phyloP scores from a whole-genome alignment of 768 basidiomycete species.

The Hebeloma cylindrosporum region DNA sequence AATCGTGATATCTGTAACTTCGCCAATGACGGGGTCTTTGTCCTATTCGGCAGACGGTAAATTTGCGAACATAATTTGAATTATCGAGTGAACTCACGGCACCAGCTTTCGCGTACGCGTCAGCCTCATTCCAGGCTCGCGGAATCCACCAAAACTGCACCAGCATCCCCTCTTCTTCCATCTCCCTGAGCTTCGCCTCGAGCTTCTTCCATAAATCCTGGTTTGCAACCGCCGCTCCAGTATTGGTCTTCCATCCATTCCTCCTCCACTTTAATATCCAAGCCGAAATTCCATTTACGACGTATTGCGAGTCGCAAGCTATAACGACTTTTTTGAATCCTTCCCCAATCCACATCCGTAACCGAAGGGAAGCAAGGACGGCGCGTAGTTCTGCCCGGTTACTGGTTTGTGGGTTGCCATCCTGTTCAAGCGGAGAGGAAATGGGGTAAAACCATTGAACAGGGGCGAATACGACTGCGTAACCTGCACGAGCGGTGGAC shows the following conservation, averaged over 20 bases:
- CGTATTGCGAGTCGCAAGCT: slow-evolving; percentile 11
- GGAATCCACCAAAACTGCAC: slow-evolving; percentile 11
- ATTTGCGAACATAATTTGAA: not conserved
- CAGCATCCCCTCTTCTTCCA: not conserved
- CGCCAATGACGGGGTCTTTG: not conserved
- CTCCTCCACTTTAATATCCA: not conserved
- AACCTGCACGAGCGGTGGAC: slow-evolving; percentile 4
- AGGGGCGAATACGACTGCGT: not conserved
- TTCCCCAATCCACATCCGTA: slow-evolving; percentile 7
- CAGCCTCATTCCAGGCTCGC: slow-evolving; percentile 11
- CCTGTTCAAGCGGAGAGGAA: slow-evolving; percentile 4
- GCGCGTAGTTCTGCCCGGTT: slow-evolving; percentile 10
- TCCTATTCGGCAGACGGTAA: not conserved
- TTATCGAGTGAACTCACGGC: not conserved
- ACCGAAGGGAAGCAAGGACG: slow-evolving; percentile 5
- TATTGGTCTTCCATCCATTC: slow-evolving; percentile 1
- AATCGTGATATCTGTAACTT: not conserved
- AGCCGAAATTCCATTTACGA: slow-evolving; percentile 5
- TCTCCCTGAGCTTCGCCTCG: not conserved
- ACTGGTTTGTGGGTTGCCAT: slow-evolving; percentile 3
- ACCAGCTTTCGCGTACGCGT: slow-evolving; percentile 6
- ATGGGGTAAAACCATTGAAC: not conserved
- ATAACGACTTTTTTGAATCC: slow-evolving; percentile 8
- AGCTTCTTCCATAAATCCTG: slow-evolving; percentile 7
- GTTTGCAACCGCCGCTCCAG: not conserved